Conservation (phyloP, 108 stramenopile species). For the Thalassiosira profunda region DNA sequence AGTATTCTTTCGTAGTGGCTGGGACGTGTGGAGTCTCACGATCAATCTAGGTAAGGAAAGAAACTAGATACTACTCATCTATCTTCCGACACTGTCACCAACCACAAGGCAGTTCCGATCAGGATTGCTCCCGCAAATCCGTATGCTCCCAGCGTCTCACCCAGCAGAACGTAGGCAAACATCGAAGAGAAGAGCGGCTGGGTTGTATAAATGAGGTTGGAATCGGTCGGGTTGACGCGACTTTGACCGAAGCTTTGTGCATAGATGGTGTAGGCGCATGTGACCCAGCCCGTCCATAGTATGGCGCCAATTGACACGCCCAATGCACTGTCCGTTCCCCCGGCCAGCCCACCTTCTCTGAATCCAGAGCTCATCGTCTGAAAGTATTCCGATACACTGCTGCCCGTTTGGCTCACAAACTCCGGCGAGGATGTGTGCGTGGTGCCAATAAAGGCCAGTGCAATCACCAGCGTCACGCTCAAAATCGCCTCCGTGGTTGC, state of each 20-base stretch:
- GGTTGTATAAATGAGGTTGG: slow-evolving; percentile 87
- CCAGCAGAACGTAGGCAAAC: slow-evolving; percentile 77
- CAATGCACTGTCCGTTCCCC: slow-evolving; percentile 24
- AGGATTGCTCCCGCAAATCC: slow-evolving; percentile 69
- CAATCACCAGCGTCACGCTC: slow-evolving; percentile 44
- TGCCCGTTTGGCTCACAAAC: slow-evolving; percentile 42
- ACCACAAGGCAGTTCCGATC: slow-evolving; percentile 69
- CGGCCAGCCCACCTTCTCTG: slow-evolving; percentile 10
- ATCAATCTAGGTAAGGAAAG: too few relatives aligned
- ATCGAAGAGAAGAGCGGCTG: slow-evolving; percentile 87
- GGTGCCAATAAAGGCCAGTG: slow-evolving; percentile 8
- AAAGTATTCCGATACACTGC: slow-evolving; percentile 60
- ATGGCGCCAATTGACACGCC: slow-evolving; percentile 58
- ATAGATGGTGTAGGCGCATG: slow-evolving; percentile 85
- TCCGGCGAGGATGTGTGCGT: slow-evolving; percentile 9
- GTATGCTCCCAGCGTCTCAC: slow-evolving; percentile 63
- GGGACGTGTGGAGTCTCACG: too few relatives aligned
- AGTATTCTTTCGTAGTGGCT: too few relatives aligned
- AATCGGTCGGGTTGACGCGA: slow-evolving; percentile 69
- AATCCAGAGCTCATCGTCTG: slow-evolving; percentile 5
- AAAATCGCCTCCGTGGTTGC: slow-evolving; percentile 70
- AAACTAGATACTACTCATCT: too few relatives aligned
- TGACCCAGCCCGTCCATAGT: slow-evolving; percentile 84
- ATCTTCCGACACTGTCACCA: slow-evolving; percentile 50
- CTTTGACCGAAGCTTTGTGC: slow-evolving; percentile 89